phyloP scores from a whole-genome alignment of 768 basidiomycete genomes.

The Tricholoma bakamatsutake region DNA sequence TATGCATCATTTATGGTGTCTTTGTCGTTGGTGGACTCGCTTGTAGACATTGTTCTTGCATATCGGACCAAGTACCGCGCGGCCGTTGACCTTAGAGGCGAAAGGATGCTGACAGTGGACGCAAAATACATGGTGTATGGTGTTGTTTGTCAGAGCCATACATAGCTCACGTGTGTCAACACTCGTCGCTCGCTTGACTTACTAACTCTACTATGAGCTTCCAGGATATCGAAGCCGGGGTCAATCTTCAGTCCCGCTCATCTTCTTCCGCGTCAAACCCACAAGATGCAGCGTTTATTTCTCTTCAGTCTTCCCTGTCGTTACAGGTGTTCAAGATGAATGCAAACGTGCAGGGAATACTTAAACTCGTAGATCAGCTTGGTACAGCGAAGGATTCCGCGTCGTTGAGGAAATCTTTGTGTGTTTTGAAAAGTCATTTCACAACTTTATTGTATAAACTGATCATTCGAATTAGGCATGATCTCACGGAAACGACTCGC shows the following conservation, averaged over 20 bases:
- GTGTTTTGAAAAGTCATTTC: slow-evolving; percentile 24
- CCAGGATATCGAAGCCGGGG: slow-evolving; percentile 50
- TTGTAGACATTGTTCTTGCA: slow-evolving; percentile 10
- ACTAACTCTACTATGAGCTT: slow-evolving; percentile 38
- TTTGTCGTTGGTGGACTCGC: slow-evolving; percentile 10
- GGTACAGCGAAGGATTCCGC: slow-evolving; percentile 81
- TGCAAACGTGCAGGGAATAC: slow-evolving; percentile 91
- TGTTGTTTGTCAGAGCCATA: not conserved
- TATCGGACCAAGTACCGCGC: slow-evolving; percentile 14
- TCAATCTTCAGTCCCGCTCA: slow-evolving; percentile 29
- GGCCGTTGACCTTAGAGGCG: slow-evolving; percentile 12
- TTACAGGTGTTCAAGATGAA: slow-evolving; percentile 99
- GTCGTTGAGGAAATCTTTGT: slow-evolving; percentile 79
- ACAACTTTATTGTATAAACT: not conserved
- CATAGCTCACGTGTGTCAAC: not conserved
- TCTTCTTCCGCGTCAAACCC: slow-evolving; percentile 33
- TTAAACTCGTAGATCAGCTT: slow-evolving; percentile 94
- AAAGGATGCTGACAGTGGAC: slow-evolving; percentile 4
- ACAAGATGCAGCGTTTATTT: slow-evolving; percentile 70
- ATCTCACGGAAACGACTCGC: slow-evolving; percentile 90
- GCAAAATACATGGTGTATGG: not conserved
- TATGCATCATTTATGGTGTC: slow-evolving; percentile 15
- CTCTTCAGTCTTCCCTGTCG: slow-evolving; percentile 73
- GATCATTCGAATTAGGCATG: slow-evolving; percentile 53
- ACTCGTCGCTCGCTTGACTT: too few species aligned